Conservation (phyloP, 2,329 filamentous ascomycete species). For the Bisporella sp. region DNA sequence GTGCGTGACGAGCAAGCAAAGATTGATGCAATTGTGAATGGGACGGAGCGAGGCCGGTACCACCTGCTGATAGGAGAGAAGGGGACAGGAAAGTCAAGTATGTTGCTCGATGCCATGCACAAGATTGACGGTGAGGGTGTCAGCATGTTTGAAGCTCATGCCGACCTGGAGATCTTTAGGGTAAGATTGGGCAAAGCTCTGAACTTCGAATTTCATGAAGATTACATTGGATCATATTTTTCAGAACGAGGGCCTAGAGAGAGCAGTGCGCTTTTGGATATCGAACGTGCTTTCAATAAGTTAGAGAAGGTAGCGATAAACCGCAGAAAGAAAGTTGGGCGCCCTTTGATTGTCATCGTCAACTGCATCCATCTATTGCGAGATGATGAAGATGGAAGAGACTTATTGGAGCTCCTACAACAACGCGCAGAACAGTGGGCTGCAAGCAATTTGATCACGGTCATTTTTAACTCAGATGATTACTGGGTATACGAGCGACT, state of each 20-base stretch:
- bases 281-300: constrained; percentile 96
- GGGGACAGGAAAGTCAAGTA: constrained; percentile 92
- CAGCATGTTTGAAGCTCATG: constrained; percentile 94
- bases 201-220: constrained; percentile 95
- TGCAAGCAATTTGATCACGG: constrained; percentile 80
- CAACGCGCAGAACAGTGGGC: constrained; percentile 97
- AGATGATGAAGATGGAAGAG: constrained; percentile 87
- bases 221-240: constrained; percentile 95
- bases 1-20: constrained; percentile 71
- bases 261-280: constrained; percentile 85
- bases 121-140: constrained; percentile 84
- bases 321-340: constrained; percentile 49
- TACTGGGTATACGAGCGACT: constrained; percentile 98
- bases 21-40: constrained; percentile 78
- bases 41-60: constrained; percentile 71
- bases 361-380: constrained; percentile 89
- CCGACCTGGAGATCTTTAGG: constrained; percentile 90
- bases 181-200: constrained; percentile 87
- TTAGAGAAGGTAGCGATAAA: constrained; percentile 87
- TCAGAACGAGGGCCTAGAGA: constrained; percentile 89
- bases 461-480: constrained; percentile 93
- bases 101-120: constrained; percentile 93
- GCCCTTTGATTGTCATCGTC: constrained; percentile 84
- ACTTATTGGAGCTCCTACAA: constrained; percentile 89
- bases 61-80: constrained; percentile 91